Evolutionary conservation across 441 rosid genomes (phyloP), one percentile per base, ranked within the genome.

Genomic region (Macaranga tanarius): DNA sequence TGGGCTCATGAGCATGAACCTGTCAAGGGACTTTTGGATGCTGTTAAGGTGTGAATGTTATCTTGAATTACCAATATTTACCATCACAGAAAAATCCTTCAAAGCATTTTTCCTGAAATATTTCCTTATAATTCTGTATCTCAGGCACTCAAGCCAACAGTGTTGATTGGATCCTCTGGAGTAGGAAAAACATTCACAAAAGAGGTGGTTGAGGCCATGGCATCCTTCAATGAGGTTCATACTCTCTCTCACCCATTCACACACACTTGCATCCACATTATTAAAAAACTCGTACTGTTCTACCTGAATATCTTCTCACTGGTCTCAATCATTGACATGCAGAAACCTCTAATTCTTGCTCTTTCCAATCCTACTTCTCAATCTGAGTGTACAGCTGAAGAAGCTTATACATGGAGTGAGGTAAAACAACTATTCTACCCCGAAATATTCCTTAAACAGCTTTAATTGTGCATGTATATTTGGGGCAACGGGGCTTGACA

Each of bases 351-450:
- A 70, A 89, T 95, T 76, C 88, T 92, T 73, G 96, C 99, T 72
- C 90, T 95, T 55, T 95, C 99, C 68, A 95, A 95, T 76, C 99
- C 98, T 34, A 95, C 98, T 64, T 91, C 99, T 23, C 99, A 95
- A 79, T 88, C 99, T 20, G 99, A 95, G 79, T 95, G 99, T 73
- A 95, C 97, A 7, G 99, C 99, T 16, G 97, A 92, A 82, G 96
- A 95, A 84, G 99, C 99, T 70, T 92, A 95, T 81, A 81, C 89
- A 60, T 95, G 99, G 99, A 90, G 85, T 76, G 75, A 90, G 97
- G 99, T 92, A 86, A 13, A 42, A 22, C 5, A 26, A 47, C 19
- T 31, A 25, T 26, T 44, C 12, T 13, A 20, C 42, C 20, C 38
- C 5, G 38, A 4, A 5, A 68, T 59, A 59, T 13, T 54, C 15